Evolutionary conservation across 768 basidiomycete genomes (phyloP).

Genomic region (Macrolepiota fuliginosa): DNA sequence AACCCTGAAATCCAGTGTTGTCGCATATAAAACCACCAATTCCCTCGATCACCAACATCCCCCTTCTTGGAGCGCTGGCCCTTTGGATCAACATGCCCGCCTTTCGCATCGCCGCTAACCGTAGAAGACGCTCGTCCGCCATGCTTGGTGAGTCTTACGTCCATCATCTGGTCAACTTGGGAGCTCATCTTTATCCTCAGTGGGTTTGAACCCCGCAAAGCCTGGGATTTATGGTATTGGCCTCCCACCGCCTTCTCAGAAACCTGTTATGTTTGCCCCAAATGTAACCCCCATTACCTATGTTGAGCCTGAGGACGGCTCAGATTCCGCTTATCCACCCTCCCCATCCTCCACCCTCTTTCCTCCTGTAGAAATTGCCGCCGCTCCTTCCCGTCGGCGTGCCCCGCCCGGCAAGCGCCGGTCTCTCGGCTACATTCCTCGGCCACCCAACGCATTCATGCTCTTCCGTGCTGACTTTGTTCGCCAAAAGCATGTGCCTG

Average conservation of each 20-base stretch:
- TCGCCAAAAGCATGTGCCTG: constrained; percentile 74
- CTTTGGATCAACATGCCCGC: constrained; percentile 7
- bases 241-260: constrained; percentile 13
- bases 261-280: constrained; percentile 26
- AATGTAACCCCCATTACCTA: constrained; percentile 28
- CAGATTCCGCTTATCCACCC: constrained; percentile 7
- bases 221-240: constrained; percentile 24
- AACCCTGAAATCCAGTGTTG: background rate
- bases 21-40: background rate
- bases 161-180: background rate
- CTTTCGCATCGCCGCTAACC: constrained; percentile 1
- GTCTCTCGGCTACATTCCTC: constrained; percentile 65
- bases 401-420: constrained; percentile 59
- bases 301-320: constrained; percentile 18
- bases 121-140: constrained; percentile 11
- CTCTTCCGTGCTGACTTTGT: constrained; percentile 84
- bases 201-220: constrained; percentile 24
- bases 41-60: background rate
- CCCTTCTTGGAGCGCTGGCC: background rate
- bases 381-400: constrained; percentile 21
- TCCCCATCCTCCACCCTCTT: constrained; percentile 18
- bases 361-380: constrained; percentile 18
- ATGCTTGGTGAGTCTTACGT: constrained; percentile 2
- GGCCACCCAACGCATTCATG: constrained; percentile 86
- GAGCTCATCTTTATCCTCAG: background rate